A percentile compares a stretch with the other conserved stretches of the same genome.
phyloP scores from a whole-genome alignment of 202 grass and related monocot species.

The Bolboschoenoplectus hybrid region DNA sequence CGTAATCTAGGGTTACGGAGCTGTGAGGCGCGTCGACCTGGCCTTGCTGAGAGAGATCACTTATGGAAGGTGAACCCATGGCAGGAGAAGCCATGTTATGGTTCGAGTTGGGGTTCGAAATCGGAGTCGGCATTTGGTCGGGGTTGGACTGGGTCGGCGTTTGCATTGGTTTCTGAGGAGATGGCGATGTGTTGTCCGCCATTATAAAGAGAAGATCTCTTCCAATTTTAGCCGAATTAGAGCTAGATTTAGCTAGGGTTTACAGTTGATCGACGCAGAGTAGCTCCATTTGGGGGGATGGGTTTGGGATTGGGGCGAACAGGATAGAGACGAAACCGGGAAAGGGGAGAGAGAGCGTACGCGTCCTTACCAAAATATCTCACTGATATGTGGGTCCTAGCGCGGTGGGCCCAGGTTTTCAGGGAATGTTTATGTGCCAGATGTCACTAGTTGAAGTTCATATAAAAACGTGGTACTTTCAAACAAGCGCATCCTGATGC shows the following conservation, averaged over 20 bases:
- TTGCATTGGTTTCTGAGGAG: constrained; percentile 59
- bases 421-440: constrained; percentile 3
- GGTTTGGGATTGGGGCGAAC: constrained; percentile 20
- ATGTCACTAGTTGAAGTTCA: background rate
- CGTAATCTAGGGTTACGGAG: constrained; percentile 61
- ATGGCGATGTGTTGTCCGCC: constrained; percentile 44
- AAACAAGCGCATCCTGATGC: background rate
- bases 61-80: constrained; percentile 81
- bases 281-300: background rate
- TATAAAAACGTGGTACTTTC: background rate
- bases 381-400: background rate
- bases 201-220: constrained; percentile 32
- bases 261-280: constrained; percentile 24
- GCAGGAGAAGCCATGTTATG: constrained; percentile 67
- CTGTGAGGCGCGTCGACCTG: constrained; percentile 29
- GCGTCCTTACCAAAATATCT: background rate
- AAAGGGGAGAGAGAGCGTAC: constrained; percentile 12
- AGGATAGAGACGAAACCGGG: constrained; percentile 5
- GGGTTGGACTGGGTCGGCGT: constrained; percentile 40
- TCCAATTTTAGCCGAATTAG: background rate
- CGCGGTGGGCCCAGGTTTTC: background rate
- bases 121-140: constrained; percentile 45
- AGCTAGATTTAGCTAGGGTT: constrained; percentile 22
- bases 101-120: constrained; percentile 51
- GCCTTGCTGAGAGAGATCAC: constrained; percentile 72